Base-by-base conservation (phyloP, 352 stramenopile species). In the Pythium brachiatum region DNA sequence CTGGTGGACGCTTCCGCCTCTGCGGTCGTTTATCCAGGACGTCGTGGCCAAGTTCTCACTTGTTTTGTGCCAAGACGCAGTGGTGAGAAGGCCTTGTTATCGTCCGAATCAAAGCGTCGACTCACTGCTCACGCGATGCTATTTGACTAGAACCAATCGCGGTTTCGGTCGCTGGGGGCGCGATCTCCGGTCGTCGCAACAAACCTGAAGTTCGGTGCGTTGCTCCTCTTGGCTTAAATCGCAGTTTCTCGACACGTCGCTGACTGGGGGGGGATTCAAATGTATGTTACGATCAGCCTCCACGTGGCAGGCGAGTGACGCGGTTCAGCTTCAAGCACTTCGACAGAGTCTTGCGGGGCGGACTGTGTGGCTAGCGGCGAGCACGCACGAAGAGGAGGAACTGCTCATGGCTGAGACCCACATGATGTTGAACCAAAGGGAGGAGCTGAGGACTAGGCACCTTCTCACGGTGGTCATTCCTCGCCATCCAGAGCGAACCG, bases 151-250 rank as follows among this genome's bases (percentile, higher is more conserved):
- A 83, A 90, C 26, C 51, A 53, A 38, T 43, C 69, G 32, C 76
- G 76, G 11, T 91, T 88, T 54, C 31, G 69, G 11, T 23, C 36
- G n/a, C 65, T 91, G 29, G 84, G 84, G 8, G 78, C 67, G 16
- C 29, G 25, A 43, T 27, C 63, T 20, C 51, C 77, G 3, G 60
- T 73, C 11, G 53, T 69, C 16, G 60, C 75, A 13, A 66, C 67
- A 18, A 90, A 93, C 47, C 68, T 93, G n/a, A 93, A 93, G 52
- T 86, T 93, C 55, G 73, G 82, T 93, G 68, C 18, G 39, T 47
- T 7, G 39, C 5, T 18, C 26, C n/a, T 3, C 6, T 12, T 20
- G 25, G 1, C n/a, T 47, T 7, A 16, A 21, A 20, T 47, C 20
- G 2, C 38, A 20, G 66, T 62, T n/a, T 55, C 57, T 11, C 23